phyloP scores from a whole-genome alignment of 495 filamentous ascomycete species.

The Elaphomyces granulatus region DNA sequence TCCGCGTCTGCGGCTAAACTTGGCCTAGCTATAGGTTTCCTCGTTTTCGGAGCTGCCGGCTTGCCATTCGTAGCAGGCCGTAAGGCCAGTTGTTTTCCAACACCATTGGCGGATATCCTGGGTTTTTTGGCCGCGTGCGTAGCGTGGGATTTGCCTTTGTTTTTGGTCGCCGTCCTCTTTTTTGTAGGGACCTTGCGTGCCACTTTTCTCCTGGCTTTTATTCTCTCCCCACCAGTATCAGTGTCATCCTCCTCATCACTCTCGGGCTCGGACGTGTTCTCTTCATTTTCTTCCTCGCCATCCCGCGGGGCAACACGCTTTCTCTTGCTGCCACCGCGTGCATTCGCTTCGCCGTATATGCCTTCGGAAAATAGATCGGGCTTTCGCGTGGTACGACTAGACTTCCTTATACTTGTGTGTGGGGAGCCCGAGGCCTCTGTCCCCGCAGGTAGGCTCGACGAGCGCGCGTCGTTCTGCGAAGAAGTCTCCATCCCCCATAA shows the following conservation, averaged over 20 bases:
- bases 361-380: slow-evolving; percentile 49
- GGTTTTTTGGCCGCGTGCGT: slow-evolving; percentile 31
- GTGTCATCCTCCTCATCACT: slow-evolving; percentile 34
- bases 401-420: slow-evolving; percentile 55
- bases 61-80: slow-evolving; percentile 35
- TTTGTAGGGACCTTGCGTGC: slow-evolving; percentile 29
- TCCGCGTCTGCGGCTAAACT: slow-evolving; percentile 48
- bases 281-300: slow-evolving; percentile 32
- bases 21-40: slow-evolving; percentile 43
- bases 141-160: slow-evolving; percentile 17
- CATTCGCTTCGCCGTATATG: slow-evolving; percentile 17
- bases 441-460: slow-evolving; percentile 15
- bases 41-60: slow-evolving; percentile 26
- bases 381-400: slow-evolving; percentile 63
- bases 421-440: slow-evolving; percentile 12
- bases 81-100: slow-evolving; percentile 33
- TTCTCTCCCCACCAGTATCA: slow-evolving; percentile 52
- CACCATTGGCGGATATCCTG: slow-evolving; percentile 47
- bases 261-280: slow-evolving; percentile 40
- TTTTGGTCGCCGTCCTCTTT: slow-evolving; percentile 48
- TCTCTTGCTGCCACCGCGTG: slow-evolving; percentile 30
- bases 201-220: slow-evolving; percentile 40
- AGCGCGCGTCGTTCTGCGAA: slow-evolving; percentile 22
- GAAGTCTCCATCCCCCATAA: not conserved
- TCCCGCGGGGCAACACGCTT: slow-evolving; percentile 32